Conservation (phyloP, 2,329 filamentous ascomycete species). For the Beauveria rudraprayagi region DNA sequence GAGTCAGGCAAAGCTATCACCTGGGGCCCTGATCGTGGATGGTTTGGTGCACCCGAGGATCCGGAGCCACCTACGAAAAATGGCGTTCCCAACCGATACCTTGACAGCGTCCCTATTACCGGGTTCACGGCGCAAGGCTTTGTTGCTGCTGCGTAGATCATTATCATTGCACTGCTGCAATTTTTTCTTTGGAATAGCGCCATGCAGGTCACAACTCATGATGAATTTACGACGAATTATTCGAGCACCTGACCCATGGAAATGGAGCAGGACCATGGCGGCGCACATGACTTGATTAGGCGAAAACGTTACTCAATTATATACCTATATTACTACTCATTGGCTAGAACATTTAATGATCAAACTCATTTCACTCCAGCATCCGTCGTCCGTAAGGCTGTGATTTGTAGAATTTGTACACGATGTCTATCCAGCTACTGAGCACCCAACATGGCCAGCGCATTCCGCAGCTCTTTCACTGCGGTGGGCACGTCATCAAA, state of each 20-base stretch:
- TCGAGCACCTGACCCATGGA: background rate
- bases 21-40: constrained; percentile 62
- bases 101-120: background rate
- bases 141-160: constrained; percentile 6
- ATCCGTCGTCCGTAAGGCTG: background rate
- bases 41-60: constrained; percentile 43
- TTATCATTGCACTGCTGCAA: background rate
- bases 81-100: constrained; percentile 4
- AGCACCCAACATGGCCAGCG: constrained; percentile 63
- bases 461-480: constrained; percentile 71
- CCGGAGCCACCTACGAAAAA: constrained; percentile 11
- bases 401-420: background rate
- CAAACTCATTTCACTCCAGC: background rate
- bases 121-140: constrained; percentile 6
- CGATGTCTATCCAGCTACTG: constrained; percentile 15
- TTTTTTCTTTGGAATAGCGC: background rate
- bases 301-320: background rate
- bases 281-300: background rate
- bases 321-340: background rate
- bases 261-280: background rate
- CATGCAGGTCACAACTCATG: background rate
- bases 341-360: background rate
- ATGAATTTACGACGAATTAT: background rate
- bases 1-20: constrained; percentile 43
- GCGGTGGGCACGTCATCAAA: constrained; percentile 94